A percentile compares a stretch with the other conserved stretches of the same genome.
Evolutionary conservation across 257 asterid species (phyloP).

Genomic region (Apocynum venetum): DNA sequence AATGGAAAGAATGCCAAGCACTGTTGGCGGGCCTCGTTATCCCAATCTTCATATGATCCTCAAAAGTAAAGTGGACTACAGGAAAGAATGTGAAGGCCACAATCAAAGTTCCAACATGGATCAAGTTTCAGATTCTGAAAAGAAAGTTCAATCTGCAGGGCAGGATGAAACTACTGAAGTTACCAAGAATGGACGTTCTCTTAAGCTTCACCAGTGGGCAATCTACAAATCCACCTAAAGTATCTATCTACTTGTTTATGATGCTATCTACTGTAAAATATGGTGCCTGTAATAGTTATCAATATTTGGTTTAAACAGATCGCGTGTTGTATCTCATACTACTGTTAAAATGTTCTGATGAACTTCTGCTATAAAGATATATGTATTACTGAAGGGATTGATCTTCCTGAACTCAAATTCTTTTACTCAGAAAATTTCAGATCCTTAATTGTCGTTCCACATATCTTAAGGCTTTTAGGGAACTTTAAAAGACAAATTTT

Average conservation of each 20-base stretch:
- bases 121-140: slow-evolving; percentile 28
- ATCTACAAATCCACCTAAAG: slow-evolving; percentile 20
- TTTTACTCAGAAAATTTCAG: neutral
- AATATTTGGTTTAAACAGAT: neutral
- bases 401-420: neutral
- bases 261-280: neutral
- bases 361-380: neutral
- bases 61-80: slow-evolving; percentile 8
- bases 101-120: slow-evolving; percentile 12
- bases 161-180: slow-evolving; percentile 11
- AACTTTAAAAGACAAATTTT: neutral
- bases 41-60: slow-evolving; percentile 20
- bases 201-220: slow-evolving; percentile 41
- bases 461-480: neutral
- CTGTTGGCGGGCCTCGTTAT: slow-evolving; percentile 21
- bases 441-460: neutral
- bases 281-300: neutral
- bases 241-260: neutral
- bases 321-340: neutral
- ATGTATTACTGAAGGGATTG: neutral
- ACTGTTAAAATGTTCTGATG: neutral
- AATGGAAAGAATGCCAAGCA: slow-evolving; percentile 37
- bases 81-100: slow-evolving; percentile 12
- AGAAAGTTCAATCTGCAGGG: slow-evolving; percentile 45
- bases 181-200: slow-evolving; percentile 22